Evolutionary conservation across 2,329 filamentous ascomycete genomes (phyloP).

Genomic region (Claviceps sp.): DNA sequence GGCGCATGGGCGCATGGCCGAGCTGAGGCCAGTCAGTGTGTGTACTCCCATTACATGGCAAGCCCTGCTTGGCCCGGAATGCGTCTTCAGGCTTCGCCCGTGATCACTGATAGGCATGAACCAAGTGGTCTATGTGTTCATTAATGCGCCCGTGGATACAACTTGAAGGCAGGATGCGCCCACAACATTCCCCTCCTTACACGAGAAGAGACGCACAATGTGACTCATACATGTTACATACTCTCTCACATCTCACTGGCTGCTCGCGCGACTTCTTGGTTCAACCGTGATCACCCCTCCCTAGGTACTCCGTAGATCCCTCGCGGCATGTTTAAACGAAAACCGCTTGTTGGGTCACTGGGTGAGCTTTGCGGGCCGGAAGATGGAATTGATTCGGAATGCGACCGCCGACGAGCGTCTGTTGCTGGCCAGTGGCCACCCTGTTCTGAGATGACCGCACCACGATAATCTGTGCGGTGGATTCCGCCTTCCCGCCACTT

Average conservation of each 20-base stretch:
- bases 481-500: too few relatives aligned
- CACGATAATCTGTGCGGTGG: too few relatives aligned
- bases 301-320: too few relatives aligned
- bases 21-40: neutral
- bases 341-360: too few relatives aligned
- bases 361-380: too few relatives aligned
- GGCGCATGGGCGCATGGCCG: neutral
- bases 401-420: too few relatives aligned
- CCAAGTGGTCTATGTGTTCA: neutral
- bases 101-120: neutral
- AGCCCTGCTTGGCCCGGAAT: neutral
- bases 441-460: too few relatives aligned
- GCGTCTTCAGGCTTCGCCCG: neutral
- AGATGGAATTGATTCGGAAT: too few relatives aligned
- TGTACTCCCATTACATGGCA: neutral
- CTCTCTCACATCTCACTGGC: neutral
- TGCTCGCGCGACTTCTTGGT: neutral
- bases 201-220: neutral
- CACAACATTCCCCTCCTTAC: neutral
- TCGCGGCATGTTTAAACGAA: too few relatives aligned
- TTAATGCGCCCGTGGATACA: neutral
- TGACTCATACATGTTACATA: neutral
- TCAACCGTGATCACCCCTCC: too few relatives aligned
- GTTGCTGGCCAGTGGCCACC: too few relatives aligned
- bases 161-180: neutral